A percentile compares a stretch with the other conserved stretches of the same genome.
phyloP scores from a whole-genome alignment of 2,329 filamentous ascomycete species.

The Fusarium pseudoanthophilum region DNA sequence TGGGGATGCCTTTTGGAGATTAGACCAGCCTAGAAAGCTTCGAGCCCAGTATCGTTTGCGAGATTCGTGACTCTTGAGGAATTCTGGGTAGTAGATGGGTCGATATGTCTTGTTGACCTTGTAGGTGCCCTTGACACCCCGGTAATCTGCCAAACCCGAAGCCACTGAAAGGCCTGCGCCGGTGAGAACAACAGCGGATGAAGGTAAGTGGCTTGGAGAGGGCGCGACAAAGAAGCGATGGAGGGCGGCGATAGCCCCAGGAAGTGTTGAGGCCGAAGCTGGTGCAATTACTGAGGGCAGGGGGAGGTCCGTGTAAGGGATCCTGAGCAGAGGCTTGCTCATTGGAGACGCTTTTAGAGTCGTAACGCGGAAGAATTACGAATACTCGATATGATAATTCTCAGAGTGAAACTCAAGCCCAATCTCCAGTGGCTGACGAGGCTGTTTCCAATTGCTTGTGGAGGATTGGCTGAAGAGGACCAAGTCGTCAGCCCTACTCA shows the following conservation, averaged over 20 bases:
- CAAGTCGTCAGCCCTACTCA: background rate
- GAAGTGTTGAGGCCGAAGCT: conserved; percentile 72
- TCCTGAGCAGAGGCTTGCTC: conserved; percentile 81
- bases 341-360: conserved; percentile 52
- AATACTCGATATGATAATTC: background rate
- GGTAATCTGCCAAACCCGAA: conserved; percentile 92
- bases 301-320: conserved; percentile 89
- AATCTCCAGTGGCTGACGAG: conserved; percentile 5
- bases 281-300: conserved; percentile 81
- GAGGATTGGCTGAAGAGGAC: conserved; percentile 25
- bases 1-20: conserved; percentile 78
- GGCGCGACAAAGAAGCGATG: conserved; percentile 77
- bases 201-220: conserved; percentile 59
- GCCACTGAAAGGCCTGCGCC: conserved; percentile 95
- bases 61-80: conserved; percentile 81
- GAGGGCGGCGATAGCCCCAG: conserved; percentile 81
- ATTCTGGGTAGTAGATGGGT: conserved; percentile 94
- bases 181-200: conserved; percentile 66
- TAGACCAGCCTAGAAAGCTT: conserved; percentile 93
- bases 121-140: conserved; percentile 90
- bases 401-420: background rate
- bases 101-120: conserved; percentile 89
- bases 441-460: conserved; percentile 34
- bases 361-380: background rate
- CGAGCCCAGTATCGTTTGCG: conserved; percentile 96